Conservation (phyloP, 345 rosid species). For the Sapria himalayana region DNA sequence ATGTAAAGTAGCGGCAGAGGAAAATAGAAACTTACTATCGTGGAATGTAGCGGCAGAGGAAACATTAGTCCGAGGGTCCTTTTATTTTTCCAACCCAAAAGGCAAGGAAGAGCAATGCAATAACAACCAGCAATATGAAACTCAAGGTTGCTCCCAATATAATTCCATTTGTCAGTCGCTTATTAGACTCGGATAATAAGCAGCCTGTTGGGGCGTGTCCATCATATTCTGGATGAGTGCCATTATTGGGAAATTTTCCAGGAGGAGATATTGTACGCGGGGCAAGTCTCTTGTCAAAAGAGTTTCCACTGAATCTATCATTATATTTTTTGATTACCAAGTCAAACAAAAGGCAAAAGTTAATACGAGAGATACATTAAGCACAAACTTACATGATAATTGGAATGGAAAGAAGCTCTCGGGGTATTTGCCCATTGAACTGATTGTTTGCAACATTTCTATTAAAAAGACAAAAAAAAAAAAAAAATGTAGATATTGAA, state of each 20-base stretch:
- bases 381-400: slow-evolving; percentile 44
- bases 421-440: slow-evolving; percentile 83
- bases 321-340: slow-evolving; percentile 11
- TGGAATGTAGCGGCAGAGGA: no score
- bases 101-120: slow-evolving; percentile 27
- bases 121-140: slow-evolving; percentile 27
- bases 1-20: no score
- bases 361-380: background rate
- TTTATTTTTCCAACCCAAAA: slow-evolving; percentile 18
- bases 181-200: slow-evolving; percentile 25
- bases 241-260: slow-evolving; percentile 24
- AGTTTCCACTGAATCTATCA: slow-evolving; percentile 71
- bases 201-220: slow-evolving; percentile 13
- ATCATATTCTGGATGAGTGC: slow-evolving; percentile 24
- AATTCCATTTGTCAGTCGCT: slow-evolving; percentile 39
- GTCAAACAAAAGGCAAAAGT: slow-evolving; percentile 7
- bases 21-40: no score
- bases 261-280: slow-evolving; percentile 45
- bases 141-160: slow-evolving; percentile 49
- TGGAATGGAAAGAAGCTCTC: slow-evolving; percentile 39
- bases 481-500: slow-evolving; percentile 9
- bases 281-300: slow-evolving; percentile 67
- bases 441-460: slow-evolving; percentile 87
- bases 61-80: no score
- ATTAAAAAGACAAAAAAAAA: slow-evolving; percentile 10